A percentile compares a stretch with the other conserved stretches of the same genome.
These are phyloP conservation scores for Aspergillus luchuensis DNA, from an alignment of 2,329 filamentous ascomycete species.

Conservation along the genomic window DNA sequence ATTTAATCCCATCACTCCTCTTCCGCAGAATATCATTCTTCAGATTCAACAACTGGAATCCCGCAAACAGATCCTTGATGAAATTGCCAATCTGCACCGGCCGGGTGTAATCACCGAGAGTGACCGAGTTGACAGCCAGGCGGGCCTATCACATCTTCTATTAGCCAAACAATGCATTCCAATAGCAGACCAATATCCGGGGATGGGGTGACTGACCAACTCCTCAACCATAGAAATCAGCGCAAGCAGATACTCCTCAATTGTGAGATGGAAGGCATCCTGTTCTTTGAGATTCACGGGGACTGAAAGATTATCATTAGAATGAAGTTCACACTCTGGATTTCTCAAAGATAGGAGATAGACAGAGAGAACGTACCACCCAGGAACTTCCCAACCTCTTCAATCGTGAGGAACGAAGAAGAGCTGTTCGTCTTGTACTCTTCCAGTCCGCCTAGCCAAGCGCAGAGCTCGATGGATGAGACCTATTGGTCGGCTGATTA, in stretches of 20 bases:
- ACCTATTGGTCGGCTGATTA: constrained; percentile 42
- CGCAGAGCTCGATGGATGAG: constrained; percentile 62
- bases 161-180: background rate
- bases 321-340: no score
- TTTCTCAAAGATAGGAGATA: constrained; percentile 7
- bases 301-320: constrained; percentile 53
- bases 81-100: constrained; percentile 88
- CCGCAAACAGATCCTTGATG: constrained; percentile 91
- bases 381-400: constrained; percentile 79
- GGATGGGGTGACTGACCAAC: constrained; percentile 53
- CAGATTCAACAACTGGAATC: constrained; percentile 94
- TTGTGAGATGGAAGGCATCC: constrained; percentile 91
- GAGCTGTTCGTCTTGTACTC: constrained; percentile 56
- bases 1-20: constrained; percentile 91
- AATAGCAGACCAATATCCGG: background rate
- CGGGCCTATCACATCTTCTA: constrained; percentile 60
- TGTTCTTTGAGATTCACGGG: constrained; percentile 87
- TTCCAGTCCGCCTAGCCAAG: constrained; percentile 77
- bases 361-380: constrained; percentile 56
- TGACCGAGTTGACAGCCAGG: constrained; percentile 91
- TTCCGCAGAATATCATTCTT: constrained; percentile 93
- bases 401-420: constrained; percentile 78
- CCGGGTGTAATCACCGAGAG: constrained; percentile 80
- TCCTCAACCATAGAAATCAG: constrained; percentile 88
- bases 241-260: constrained; percentile 93